A percentile compares a stretch with the other conserved stretches of the same genome.
Evolutionary conservation across 768 basidiomycete species (phyloP).

Genomic region (Leucosporidium scottii): DNA sequence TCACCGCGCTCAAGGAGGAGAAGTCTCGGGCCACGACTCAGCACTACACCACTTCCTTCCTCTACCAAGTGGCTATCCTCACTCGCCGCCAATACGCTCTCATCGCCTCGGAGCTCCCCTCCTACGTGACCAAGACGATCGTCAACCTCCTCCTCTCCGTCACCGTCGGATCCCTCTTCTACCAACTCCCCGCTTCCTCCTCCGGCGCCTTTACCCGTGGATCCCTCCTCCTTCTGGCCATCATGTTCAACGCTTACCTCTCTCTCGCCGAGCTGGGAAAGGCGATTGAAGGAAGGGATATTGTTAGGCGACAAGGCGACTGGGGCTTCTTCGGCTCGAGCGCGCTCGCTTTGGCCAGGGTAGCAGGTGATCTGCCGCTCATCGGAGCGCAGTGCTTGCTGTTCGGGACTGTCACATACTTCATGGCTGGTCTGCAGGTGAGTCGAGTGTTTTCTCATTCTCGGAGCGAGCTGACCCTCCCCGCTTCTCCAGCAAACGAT

Average conservation of each 20-base stretch:
- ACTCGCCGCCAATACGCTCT: conserved; percentile 65
- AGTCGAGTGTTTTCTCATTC: not conserved
- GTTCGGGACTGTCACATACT: conserved; percentile 46
- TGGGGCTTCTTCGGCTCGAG: conserved; percentile 47
- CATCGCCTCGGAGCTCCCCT: conserved; percentile 60
- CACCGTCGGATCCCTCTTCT: conserved; percentile 47
- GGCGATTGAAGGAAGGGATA: conserved; percentile 74
- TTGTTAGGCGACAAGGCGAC: conserved; percentile 46
- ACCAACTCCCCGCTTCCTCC: conserved; percentile 62
- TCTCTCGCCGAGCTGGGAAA: conserved; percentile 49
- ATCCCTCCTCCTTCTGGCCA: conserved; percentile 61
- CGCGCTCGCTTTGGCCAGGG: conserved; percentile 43
- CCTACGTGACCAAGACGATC: conserved; percentile 58
- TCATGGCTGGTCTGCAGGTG: conserved; percentile 45
- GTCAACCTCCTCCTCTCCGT: conserved; percentile 46
- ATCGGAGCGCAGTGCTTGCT: conserved; percentile 35
- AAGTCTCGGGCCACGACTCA: conserved; percentile 49
- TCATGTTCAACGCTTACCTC: conserved; percentile 50
- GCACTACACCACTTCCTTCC: conserved; percentile 74
- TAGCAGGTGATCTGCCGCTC: conserved; percentile 44
- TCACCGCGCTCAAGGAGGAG: conserved; percentile 31
- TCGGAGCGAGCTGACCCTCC: not conserved
- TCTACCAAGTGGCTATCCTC: conserved; percentile 63
- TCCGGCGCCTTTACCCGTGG: conserved; percentile 85
- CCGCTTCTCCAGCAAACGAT: conserved; percentile 7